Percentiles rank a stretch among this genome's conserved stretches.
Evolutionary conservation across 1,139 yeast genomes (phyloP).

Genomic region (Sugiyamaella grinbergsii): DNA sequence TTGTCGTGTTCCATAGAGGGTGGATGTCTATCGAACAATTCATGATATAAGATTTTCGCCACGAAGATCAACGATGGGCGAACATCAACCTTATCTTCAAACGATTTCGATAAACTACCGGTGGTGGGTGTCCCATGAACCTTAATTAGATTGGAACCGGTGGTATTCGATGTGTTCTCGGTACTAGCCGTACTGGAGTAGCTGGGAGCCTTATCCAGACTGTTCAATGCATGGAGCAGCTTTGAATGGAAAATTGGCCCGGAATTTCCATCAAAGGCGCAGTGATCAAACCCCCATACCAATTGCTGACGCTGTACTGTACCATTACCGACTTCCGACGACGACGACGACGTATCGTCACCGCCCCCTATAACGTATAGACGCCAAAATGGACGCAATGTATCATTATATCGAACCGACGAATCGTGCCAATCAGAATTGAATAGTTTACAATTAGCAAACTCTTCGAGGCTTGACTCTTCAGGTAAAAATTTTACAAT

Average conservation of each 20-base stretch:
- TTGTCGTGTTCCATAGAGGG: background rate
- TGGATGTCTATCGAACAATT: slow-evolving; percentile 6
- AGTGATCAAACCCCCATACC: slow-evolving; percentile 33
- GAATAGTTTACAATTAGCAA: slow-evolving; percentile 21
- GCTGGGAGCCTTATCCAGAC: too few species aligned
- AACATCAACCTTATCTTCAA: slow-evolving; percentile 26
- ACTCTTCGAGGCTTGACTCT: slow-evolving; percentile 17
- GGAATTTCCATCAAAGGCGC: slow-evolving; percentile 31
- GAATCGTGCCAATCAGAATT: slow-evolving; percentile 9
- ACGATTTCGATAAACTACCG: slow-evolving; percentile 12
- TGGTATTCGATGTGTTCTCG: too few species aligned
- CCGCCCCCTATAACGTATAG: slow-evolving; percentile 22
- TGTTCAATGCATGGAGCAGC: slow-evolving; percentile 24
- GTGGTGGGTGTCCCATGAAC: too few species aligned
- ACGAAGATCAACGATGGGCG: slow-evolving; percentile 24
- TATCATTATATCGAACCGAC: slow-evolving; percentile 22
- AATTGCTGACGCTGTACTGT: slow-evolving; percentile 11
- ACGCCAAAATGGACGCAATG: slow-evolving; percentile 30
- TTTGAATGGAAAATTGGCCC: slow-evolving; percentile 31
- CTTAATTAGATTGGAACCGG: too few species aligned
- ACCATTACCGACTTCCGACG: slow-evolving; percentile 16
- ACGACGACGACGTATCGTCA: background rate
- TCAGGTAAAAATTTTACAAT: slow-evolving; percentile 23
- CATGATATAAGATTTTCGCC: slow-evolving; percentile 1
- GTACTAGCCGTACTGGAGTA: too few species aligned